Base-by-base conservation (phyloP, 495 filamentous ascomycete species). In the Penicillium chermesinum region DNA sequence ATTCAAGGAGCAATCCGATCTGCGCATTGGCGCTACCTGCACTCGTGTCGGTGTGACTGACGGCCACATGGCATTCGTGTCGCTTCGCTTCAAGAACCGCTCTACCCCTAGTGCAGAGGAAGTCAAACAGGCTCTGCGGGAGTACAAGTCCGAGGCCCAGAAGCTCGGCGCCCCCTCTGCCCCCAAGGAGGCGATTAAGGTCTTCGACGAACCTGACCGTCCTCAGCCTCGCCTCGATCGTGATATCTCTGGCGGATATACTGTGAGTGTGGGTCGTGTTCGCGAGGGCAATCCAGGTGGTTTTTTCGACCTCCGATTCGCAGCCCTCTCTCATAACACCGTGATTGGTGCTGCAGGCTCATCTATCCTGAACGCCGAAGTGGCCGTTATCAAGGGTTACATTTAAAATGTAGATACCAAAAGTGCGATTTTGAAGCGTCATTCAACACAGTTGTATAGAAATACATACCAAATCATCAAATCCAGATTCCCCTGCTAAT, bases 311-410 rank as follows among this genome's bases (percentile, higher is more conserved):
- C 72, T 91, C 48, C 84, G 87, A 57, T 93, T 93, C 64, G 87
- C 87, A 25, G 83, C 86, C 3, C 64, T 93, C 55, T 88, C 83
- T 44, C 89, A 93, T 64, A 95, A 93, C 62, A 91, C 91, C 37
- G 84, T 98, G 36, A 91, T 98, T 61, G 91, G 91, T 55, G 93
- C 93, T 32, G 90, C 93, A 8, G 93, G 93, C 25, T 93, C 88
- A 7, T 95, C 88, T 13, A 94, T 96, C 63, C 69, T 98, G 47
- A 96, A 96, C 64, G 88, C 90, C 10, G 93, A 96, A 65, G 88
- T 90, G 27, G 91, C 91, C 30, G 81, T 96, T 18, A 78, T 96
- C 41, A 94, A 90, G 71, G 93, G 91, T 7, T 88, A 83, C 55
- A 75, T 89, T 53, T 91, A 78, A n/a, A 71, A 57, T 20, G 12